Percentiles rank a stretch among this genome's conserved stretches.
phyloP scores from a whole-genome alignment of 306 rosid genomes.

The Prunus davidiana region DNA sequence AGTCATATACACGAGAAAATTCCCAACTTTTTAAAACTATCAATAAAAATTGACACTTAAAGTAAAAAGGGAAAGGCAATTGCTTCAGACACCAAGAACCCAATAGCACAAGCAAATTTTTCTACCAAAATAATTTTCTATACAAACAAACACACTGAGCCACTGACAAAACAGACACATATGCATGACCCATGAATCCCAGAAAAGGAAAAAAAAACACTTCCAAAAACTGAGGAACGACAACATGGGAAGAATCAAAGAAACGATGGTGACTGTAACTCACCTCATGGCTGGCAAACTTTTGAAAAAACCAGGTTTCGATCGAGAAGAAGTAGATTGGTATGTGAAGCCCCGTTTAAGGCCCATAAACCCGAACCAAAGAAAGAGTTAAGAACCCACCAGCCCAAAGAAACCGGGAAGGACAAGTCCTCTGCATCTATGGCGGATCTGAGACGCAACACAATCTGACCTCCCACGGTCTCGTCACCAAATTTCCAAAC shows the following conservation, averaged over 20 bases:
- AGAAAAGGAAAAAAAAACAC: neutral
- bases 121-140: no score
- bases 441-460: slow-evolving; percentile 41
- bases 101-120: neutral
- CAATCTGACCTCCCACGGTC: slow-evolving; percentile 10
- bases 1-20: neutral
- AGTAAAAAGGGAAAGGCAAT: neutral
- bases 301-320: slow-evolving; percentile 27
- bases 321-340: slow-evolving; percentile 27
- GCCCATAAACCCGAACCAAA: slow-evolving; percentile 23
- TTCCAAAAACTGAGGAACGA: no score
- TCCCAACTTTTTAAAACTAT: no score
- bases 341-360: slow-evolving; percentile 21
- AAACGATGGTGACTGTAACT: slow-evolving; percentile 29
- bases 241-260: neutral
- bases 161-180: neutral
- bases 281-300: slow-evolving; percentile 57
- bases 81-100: neutral
- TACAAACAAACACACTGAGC: no score
- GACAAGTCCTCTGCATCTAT: slow-evolving; percentile 23
- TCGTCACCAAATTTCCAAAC: slow-evolving; percentile 1
- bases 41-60: no score
- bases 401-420: neutral
- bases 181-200: neutral
- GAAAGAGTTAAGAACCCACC: neutral